Evolutionary conservation across 148 eudicot species (phyloP), one percentile per base, ranked within the genome.

Genomic region (Selenicereus undatus): DNA sequence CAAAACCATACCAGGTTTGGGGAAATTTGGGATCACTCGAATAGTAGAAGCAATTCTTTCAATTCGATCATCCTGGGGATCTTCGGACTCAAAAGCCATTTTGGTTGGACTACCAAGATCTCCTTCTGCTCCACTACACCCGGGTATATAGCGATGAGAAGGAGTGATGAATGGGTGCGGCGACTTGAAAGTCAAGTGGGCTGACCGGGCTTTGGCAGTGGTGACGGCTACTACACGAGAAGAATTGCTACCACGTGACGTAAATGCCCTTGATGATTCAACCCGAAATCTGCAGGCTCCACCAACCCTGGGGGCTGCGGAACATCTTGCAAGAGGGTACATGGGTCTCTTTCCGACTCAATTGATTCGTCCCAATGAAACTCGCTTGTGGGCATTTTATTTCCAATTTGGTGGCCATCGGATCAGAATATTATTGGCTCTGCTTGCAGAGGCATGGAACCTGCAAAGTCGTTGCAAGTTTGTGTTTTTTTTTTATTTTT

Each of bases 11-110:
- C 98, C 98, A 18, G 97, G 91, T 85, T 92, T 95, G 32, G 98
- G 98, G 77, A 92, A 95, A 50, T 95, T 84, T 10, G 97, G 97
- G 71, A 95, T 95, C 39, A 95, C 88, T 8, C 98, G 97, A 84
- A 95, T 95, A 2, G 92, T 75, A 4, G 92, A 85, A 5, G 90
- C 78, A 73, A 95, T 95, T 56, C 84, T 84, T 5, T 92, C 71
- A 82, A 95, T 88, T 29, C 98, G 89, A 10, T 84, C 90, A 65
- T 90, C 95, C 18, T 50, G 36, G 32, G 78, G 52, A 68, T 18
- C 52, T 29, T 89, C 84, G 4, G 89, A 79, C 11, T 62, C 86
- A 52, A 64, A 50, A 73, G 90, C 89, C 81, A 85, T 87, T 35
- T 71, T 60, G 32, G 56, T 66, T 21, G 78, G 29, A 74, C 5